phyloP scores from a whole-genome alignment of 2,329 filamentous ascomycete genomes.

The Fusarium floridanum region DNA sequence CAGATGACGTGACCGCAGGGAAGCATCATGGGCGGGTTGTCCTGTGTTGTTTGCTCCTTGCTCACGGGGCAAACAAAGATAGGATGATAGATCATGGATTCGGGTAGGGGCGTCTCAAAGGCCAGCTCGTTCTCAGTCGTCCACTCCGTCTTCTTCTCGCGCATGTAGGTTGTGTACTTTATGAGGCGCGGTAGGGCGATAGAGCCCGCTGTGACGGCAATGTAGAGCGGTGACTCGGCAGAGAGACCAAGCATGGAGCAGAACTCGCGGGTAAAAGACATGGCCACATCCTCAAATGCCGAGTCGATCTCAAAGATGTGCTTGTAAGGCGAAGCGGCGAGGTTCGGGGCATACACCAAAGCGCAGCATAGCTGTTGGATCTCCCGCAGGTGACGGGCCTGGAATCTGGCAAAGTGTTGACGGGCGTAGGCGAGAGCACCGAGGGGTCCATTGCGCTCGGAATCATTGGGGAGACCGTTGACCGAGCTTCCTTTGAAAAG shows the following conservation, averaged over 20 bases:
- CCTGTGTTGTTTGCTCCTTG: constrained; percentile 94
- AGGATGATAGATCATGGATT: constrained; percentile 82
- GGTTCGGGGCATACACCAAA: constrained; percentile 82
- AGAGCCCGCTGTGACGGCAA: constrained; percentile 90
- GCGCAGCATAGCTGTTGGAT: constrained; percentile 86
- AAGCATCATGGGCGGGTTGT: constrained; percentile 96
- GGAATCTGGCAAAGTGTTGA: constrained; percentile 79
- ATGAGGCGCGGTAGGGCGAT: constrained; percentile 90
- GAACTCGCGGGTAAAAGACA: constrained; percentile 94
- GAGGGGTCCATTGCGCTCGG: constrained; percentile 64
- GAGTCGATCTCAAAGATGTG: constrained; percentile 79
- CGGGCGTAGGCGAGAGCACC: constrained; percentile 83
- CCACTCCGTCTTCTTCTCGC: constrained; percentile 93
- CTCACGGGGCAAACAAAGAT: constrained; percentile 98
- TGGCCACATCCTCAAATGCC: constrained; percentile 85
- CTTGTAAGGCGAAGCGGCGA: constrained; percentile 83
- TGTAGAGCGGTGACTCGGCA: constrained; percentile 91
- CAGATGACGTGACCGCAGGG: constrained; percentile 96
- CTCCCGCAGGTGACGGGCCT: constrained; percentile 79
- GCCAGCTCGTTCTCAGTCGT: constrained; percentile 91
- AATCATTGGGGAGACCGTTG: constrained; percentile 68
- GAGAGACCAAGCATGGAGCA: constrained; percentile 91
- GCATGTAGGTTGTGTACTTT: constrained; percentile 90
- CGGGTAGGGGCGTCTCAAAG: constrained; percentile 75
- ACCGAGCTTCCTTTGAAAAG: constrained; percentile 76